phyloP scores from a whole-genome alignment of 768 basidiomycete genomes.

The Hygrocybe coccinea region DNA sequence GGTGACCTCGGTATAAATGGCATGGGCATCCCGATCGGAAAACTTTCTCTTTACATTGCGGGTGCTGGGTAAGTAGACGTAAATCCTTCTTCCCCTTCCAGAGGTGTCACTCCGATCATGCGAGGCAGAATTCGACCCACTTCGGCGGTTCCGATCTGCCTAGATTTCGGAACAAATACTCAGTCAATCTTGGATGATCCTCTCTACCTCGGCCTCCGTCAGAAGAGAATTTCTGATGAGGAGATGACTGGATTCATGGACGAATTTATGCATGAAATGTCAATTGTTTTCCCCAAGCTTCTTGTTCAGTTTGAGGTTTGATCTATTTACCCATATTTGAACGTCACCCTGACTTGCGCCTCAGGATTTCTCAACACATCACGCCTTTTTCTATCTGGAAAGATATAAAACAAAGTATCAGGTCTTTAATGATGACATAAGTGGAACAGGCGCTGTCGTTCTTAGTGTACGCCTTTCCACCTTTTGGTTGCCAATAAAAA shows the following conservation, averaged over 20 bases:
- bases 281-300: constrained; percentile 66
- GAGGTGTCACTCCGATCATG: constrained; percentile 1
- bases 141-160: constrained; percentile 75
- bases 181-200: constrained; percentile 76
- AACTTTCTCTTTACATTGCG: constrained; percentile 84
- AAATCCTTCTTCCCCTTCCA: constrained; percentile 4
- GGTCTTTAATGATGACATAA: constrained; percentile 88
- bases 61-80: constrained; percentile 66
- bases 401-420: constrained; percentile 71
- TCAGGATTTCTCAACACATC: constrained; percentile 87
- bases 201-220: constrained; percentile 81
- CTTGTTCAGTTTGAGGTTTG: constrained; percentile 79
- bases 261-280: constrained; percentile 86
- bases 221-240: constrained; percentile 56
- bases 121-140: constrained; percentile 60
- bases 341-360: neutral
- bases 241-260: constrained; percentile 85
- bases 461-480: constrained; percentile 47
- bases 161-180: constrained; percentile 90
- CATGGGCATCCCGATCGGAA: constrained; percentile 89
- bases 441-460: constrained; percentile 87
- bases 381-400: constrained; percentile 82
- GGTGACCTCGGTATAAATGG: constrained; percentile 81
- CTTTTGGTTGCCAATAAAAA: neutral
- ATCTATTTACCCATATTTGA: neutral